Evolutionary conservation across 1,139 yeast genomes (phyloP), one percentile per base, ranked within the genome.

Genomic region (Taphrina betulina): DNA sequence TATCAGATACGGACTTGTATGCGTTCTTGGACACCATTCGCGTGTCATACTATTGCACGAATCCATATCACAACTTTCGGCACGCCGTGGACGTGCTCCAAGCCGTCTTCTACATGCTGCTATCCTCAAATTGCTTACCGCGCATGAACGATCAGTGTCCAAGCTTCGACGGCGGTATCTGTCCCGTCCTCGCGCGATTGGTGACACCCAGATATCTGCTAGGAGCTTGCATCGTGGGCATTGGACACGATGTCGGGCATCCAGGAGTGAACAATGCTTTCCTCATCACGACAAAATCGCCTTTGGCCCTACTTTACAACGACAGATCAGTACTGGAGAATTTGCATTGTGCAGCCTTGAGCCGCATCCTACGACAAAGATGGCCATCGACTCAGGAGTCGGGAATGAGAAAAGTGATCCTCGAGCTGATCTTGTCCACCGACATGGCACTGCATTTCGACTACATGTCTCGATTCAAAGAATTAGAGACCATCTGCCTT

Each of bases 11-110:
- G 14, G 50, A 31, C 3, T 23, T 52, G 20, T 41, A 24, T 23
- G 19, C 50, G 14, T 52, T 52, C 36, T 19, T 52, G 14, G 38
- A 28, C 22, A 42, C 37, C 8, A 26, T 52, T 5, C 35, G 43
- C 5, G 31, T 41, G 2, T 34, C 41, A 12, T 52, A 52, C 33
- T 35, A 43, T 26, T 26, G 20, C 63, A 88, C 88, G 1, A 89
- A 90, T 67, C 88, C 92, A 5, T 92, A 90, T 73, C 98, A 92
- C 72, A 90, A 90, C 71, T 92, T 89, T 68, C 80, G 95, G 63
- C 98, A 92, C 71, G 96, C 96, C 0, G 86, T 88, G 14, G 98
- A 92, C 71, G 98, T 92, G 5, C 72, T 90, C 67, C 98, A 92
- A 71, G 96, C 95, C 1, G 81, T 92, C 51, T 84, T 83, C 69